A percentile compares a stretch with the other conserved stretches of the same genome.
Evolutionary conservation across 257 asterid species (phyloP).

Genomic region (Echites panduratus): DNA sequence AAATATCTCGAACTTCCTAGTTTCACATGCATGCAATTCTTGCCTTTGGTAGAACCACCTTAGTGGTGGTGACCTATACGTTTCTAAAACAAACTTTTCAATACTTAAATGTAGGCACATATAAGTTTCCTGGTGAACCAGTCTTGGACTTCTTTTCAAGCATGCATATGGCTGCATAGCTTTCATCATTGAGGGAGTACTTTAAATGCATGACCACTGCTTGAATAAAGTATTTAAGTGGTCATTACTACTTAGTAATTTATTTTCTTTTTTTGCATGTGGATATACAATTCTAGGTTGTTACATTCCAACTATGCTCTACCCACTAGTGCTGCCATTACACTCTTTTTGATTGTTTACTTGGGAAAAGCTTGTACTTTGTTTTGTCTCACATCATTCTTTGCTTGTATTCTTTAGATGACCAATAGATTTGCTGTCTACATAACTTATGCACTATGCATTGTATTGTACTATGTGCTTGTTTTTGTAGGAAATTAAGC

Average conservation of each 20-base stretch:
- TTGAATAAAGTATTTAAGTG: neutral
- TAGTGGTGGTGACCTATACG: neutral
- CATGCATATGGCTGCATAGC: neutral
- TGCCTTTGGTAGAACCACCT: neutral
- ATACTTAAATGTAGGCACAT: neutral
- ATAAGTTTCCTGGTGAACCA: neutral
- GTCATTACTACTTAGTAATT: neutral
- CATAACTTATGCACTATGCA: neutral
- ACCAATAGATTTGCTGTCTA: neutral
- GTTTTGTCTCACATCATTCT: neutral
- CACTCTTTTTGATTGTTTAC: neutral
- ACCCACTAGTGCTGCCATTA: neutral
- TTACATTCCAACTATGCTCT: neutral
- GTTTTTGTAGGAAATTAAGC: neutral
- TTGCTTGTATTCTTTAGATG: neutral
- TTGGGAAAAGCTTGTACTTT: neutral
- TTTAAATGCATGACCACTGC: neutral
- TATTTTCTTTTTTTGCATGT: neutral
- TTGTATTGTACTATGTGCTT: neutral
- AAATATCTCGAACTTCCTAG: neutral
- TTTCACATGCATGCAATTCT: neutral
- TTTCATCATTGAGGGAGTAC: neutral
- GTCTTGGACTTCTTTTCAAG: too few relatives aligned
- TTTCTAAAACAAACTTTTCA: neutral
- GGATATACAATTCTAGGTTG: neutral